Percentiles rank a stretch among this genome's conserved stretches.
Evolutionary conservation across 2,329 filamentous ascomycete species (phyloP).

Genomic region (Pseudogymnoascus sp.): DNA sequence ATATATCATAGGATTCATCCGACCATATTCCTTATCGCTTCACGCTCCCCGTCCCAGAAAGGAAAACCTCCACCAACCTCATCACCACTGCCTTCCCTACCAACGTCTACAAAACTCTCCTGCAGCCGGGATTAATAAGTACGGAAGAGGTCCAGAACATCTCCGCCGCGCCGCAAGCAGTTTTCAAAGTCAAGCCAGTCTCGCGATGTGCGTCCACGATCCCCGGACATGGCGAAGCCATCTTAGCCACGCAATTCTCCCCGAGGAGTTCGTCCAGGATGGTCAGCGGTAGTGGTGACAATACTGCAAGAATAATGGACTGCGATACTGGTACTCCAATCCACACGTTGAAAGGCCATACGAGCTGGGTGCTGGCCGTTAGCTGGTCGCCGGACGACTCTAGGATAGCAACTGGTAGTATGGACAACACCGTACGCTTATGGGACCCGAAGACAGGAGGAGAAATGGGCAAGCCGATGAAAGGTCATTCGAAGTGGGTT

Average conservation of each 20-base stretch:
- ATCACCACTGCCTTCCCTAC: conserved; percentile 33
- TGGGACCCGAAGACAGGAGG: conserved; percentile 83
- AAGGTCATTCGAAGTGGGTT: conserved; percentile 84
- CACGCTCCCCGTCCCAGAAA: conserved; percentile 43
- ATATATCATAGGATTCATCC: conserved; percentile 40
- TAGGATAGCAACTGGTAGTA: conserved; percentile 79
- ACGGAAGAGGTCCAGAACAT: conserved; percentile 37
- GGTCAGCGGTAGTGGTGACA: conserved; percentile 85
- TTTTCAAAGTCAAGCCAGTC: conserved; percentile 88
- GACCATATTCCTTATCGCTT: conserved; percentile 61
- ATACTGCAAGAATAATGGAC: conserved; percentile 88
- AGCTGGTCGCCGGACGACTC: conserved; percentile 79
- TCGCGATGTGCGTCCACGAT: conserved; percentile 84
- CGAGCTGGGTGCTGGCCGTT: conserved; percentile 82
- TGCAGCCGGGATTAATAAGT: conserved; percentile 29
- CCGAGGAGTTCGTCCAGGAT: conserved; percentile 68
- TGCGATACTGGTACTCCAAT: conserved; percentile 86
- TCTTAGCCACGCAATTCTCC: conserved; percentile 78
- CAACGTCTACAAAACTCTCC: conserved; percentile 40
- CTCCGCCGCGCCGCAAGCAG: conserved; percentile 70
- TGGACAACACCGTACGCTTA: conserved; percentile 84
- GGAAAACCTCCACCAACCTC: conserved; percentile 25
- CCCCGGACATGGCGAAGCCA: conserved; percentile 84
- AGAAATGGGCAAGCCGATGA: conserved; percentile 59
- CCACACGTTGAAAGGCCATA: conserved; percentile 78